phyloP scores from a whole-genome alignment of 805 yeast species.

The Suhomyces tanzawaensis region DNA sequence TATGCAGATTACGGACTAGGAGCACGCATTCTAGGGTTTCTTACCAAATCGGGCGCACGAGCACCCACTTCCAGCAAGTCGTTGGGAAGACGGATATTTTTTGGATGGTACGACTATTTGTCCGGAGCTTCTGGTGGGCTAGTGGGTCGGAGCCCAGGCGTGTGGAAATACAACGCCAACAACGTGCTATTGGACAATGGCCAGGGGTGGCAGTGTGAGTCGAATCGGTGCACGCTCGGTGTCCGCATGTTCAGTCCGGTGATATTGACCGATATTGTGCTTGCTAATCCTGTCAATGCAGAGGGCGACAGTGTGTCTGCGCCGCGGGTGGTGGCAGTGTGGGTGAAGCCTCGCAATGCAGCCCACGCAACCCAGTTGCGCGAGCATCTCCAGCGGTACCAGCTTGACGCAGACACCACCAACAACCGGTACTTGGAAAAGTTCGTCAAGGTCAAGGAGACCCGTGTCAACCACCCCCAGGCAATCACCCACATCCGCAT shows the following conservation, averaged over 20 bases:
- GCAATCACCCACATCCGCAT: slow-evolving; percentile 27
- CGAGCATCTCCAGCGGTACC: slow-evolving; percentile 15
- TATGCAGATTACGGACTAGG: slow-evolving; percentile 41
- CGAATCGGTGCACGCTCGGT: slow-evolving; percentile 32
- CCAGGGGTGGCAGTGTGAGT: slow-evolving; percentile 32
- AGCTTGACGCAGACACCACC: slow-evolving; percentile 1
- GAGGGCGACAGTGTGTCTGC: slow-evolving; percentile 5
- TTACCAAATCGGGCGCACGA: slow-evolving; percentile 20
- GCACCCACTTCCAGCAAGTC: slow-evolving; percentile 15
- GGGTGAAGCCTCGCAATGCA: slow-evolving; percentile 27
- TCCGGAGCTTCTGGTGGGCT: slow-evolving; percentile 10
- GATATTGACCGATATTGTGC: slow-evolving; percentile 34
- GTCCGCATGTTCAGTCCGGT: slow-evolving; percentile 30
- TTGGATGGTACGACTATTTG: slow-evolving; percentile 43
- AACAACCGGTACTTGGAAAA: slow-evolving; percentile 28
- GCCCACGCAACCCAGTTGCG: slow-evolving; percentile 16
- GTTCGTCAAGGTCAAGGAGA: slow-evolving; percentile 31
- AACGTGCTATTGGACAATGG: slow-evolving; percentile 35
- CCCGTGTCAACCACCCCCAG: slow-evolving; percentile 8
- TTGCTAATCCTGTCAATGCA: slow-evolving; percentile 16
- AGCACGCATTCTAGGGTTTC: slow-evolving; percentile 39
- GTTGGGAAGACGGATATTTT: slow-evolving; percentile 24
- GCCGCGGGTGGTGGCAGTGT: slow-evolving; percentile 24
- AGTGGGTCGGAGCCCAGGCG: slow-evolving; percentile 8
- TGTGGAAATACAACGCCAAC: slow-evolving; percentile 38